Base-by-base conservation (phyloP, 169 alveolate genomes). In the Plasmodium vivax region DNA sequence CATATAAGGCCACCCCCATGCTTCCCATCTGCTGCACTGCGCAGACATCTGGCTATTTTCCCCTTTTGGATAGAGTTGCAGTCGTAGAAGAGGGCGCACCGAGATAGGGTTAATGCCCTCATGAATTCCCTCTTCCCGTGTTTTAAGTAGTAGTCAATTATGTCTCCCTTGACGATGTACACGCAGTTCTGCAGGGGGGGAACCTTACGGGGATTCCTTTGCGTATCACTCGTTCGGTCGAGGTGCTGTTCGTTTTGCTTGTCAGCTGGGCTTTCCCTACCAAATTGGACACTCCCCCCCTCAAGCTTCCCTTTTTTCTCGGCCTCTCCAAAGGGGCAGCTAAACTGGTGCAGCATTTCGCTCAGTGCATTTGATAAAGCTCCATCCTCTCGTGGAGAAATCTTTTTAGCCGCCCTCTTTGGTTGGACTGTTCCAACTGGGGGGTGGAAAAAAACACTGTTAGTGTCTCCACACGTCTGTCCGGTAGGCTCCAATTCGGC, bases 41-140 rank as follows among this genome's bases (percentile, higher is more conserved):
- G 51, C 79, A 74, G n/a, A 32, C 77, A 47, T n/a, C 38, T 73
- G 9, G 82, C 72, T 16, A 85, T 47, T 8, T 43, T 62, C 32
- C 93, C 93, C 80, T 85, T 85, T 30, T 73, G 80, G 41, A 85
- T 74, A 23, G 77, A 43, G 34, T 73, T 85, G 30, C 93, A 85
- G 34, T 43, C 54, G 62, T 74, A 85, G 62, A 85, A 85, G 54
- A 85, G 41, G 36, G 62, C 83, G 3, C 83, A 45, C 72, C 43
- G 30, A 8, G 80, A 45, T 45, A 73, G 62, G 36, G 56, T 16
- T 32, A 85, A 30, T 5, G 62, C 80, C 10, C 14, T 32, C 27
- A 85, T 85, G 79, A 85, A 74, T 45, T 47, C 41, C 8, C 7
- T 47, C 36, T 74, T 32, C 19, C 58, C 80, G 75, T 73, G 41